phyloP scores from a whole-genome alignment of 2,329 filamentous ascomycete species.

The Pseudogymnoascus sp. region DNA sequence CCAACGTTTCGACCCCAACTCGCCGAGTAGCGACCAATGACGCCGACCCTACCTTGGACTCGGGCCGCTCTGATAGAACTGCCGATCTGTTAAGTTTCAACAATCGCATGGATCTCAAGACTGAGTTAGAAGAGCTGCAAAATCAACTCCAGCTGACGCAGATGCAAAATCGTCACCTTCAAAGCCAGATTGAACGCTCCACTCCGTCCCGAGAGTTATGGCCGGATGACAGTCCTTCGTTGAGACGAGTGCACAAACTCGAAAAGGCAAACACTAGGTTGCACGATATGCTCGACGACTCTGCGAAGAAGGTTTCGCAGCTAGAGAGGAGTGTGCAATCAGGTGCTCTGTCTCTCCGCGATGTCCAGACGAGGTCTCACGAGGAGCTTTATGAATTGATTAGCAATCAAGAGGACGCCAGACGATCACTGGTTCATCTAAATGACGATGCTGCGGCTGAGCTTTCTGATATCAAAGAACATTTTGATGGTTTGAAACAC shows the following conservation, averaged over 20 bases:
- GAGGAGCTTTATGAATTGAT: conserved; percentile 90
- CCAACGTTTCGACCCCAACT: conserved; percentile 69
- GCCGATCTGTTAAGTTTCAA: conserved; percentile 77
- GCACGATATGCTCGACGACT: conserved; percentile 92
- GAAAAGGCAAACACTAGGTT: conserved; percentile 86
- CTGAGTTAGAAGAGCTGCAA: conserved; percentile 84
- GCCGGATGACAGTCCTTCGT: conserved; percentile 68
- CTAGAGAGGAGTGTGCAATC: conserved; percentile 80
- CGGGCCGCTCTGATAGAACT: conserved; percentile 74
- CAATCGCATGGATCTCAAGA: conserved; percentile 81
- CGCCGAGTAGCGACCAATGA: conserved; percentile 61
- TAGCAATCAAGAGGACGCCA: conserved; percentile 85
- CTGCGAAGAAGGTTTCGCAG: conserved; percentile 80
- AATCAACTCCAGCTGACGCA: conserved; percentile 89
- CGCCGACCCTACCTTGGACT: conserved; percentile 53
- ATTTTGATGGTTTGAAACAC: conserved; percentile 81
- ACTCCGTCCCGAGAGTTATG: conserved; percentile 52
- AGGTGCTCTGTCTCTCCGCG: conserved; percentile 79
- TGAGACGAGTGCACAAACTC: conserved; percentile 77
- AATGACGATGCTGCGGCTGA: conserved; percentile 83
- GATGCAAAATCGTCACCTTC: conserved; percentile 90
- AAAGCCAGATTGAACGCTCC: conserved; percentile 70
- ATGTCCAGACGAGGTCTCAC: conserved; percentile 87
- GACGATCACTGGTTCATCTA: conserved; percentile 69
- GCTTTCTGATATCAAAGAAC: conserved; percentile 74